Evolutionary conservation across 345 rosid genomes (phyloP).

Genomic region (Acer campestre): DNA sequence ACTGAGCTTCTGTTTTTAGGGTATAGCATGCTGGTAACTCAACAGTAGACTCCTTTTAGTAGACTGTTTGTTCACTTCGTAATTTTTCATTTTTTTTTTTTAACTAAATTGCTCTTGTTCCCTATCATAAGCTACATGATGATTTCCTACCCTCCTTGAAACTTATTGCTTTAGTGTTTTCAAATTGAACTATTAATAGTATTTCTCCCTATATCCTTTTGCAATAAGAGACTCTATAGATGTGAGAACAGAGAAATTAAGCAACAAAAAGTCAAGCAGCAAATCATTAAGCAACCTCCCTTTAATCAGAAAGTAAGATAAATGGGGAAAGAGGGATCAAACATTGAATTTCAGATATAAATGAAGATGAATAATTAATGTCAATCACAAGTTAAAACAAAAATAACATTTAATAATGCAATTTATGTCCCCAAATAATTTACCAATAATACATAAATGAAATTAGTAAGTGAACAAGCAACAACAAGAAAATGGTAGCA

Average conservation of each 20-base stretch:
- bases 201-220: not conserved
- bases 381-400: not conserved
- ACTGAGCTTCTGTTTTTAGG: too few relatives aligned
- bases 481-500: slow-evolving; percentile 6
- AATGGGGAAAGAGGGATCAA: not conserved
- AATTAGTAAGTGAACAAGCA: not conserved
- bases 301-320: not conserved
- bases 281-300: not conserved
- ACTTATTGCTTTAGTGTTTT: not conserved
- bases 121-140: not conserved
- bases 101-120: not conserved
- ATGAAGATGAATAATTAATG: not conserved
- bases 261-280: not conserved
- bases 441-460: not conserved
- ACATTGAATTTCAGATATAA: not conserved
- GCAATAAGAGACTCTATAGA: not conserved
- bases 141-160: not conserved
- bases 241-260: not conserved
- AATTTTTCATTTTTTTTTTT: not conserved
- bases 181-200: not conserved
- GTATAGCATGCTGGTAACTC: too few relatives aligned
- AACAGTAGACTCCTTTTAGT: not conserved
- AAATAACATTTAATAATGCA: not conserved
- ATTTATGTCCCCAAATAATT: not conserved
- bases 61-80: not conserved